Conservation (phyloP, 1,284 basidiomycete genomes). For the Leccinum colubrinum region DNA sequence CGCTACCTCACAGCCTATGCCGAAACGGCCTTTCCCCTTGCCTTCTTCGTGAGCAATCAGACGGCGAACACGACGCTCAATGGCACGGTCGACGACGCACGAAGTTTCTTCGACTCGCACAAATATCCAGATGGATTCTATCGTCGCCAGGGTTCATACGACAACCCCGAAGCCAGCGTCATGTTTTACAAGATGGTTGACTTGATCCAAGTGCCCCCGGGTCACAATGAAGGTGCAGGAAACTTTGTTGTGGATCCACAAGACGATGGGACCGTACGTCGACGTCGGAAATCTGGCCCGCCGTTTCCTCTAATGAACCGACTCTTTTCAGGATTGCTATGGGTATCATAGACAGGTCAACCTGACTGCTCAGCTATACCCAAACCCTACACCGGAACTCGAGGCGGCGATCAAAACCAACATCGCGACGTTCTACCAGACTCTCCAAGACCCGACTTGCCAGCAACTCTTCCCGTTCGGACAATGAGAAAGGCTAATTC, state of each 20-base stretch:
- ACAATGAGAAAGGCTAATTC: not conserved
- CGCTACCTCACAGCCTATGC: conserved; percentile 20
- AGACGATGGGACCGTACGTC: conserved; percentile 18
- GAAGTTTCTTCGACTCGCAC: conserved; percentile 20
- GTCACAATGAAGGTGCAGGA: conserved; percentile 20
- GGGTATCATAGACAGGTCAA: conserved; percentile 21
- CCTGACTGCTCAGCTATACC: conserved; percentile 25
- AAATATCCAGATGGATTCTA: conserved; percentile 23
- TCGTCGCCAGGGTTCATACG: conserved; percentile 26
- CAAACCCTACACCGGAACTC: conserved; percentile 20
- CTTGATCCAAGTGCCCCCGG: conserved; percentile 10
- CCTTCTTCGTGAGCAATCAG: conserved; percentile 30
- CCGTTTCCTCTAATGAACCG: conserved; percentile 3
- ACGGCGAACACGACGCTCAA: conserved; percentile 16
- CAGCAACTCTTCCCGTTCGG: conserved; percentile 23
- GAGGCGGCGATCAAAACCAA: conserved; percentile 25
- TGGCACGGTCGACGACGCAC: conserved; percentile 15
- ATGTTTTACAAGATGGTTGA: conserved; percentile 1
- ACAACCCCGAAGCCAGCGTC: not conserved
- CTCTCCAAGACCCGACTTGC: conserved; percentile 16
- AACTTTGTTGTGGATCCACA: conserved; percentile 20
- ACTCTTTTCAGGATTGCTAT: conserved; percentile 14
- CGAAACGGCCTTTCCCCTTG: conserved; percentile 27
- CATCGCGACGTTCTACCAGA: conserved; percentile 23
- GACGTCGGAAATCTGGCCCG: not conserved